Percentiles rank a stretch among this genome's conserved stretches.
These are phyloP conservation scores for Fusarium concolor DNA, from an alignment of 2,329 filamentous ascomycete genomes.

Conservation along the genomic window DNA sequence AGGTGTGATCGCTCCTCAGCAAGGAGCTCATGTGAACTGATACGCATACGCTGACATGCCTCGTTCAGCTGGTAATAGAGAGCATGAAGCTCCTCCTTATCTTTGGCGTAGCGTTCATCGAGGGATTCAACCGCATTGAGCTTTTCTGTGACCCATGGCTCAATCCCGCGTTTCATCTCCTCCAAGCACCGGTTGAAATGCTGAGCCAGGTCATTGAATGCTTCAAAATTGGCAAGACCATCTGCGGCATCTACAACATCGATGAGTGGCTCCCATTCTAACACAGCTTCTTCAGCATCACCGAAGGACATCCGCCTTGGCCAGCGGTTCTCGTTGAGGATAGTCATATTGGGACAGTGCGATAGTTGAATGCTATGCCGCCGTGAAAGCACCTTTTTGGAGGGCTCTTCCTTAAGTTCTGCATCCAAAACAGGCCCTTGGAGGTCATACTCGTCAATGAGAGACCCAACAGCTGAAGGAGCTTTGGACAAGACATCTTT, in stretches of 20 bases:
- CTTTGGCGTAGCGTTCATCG: constrained; percentile 70
- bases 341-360: constrained; percentile 46
- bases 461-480: constrained; percentile 68
- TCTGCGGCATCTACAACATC: constrained; percentile 52
- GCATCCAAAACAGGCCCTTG: constrained; percentile 64
- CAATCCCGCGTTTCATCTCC: constrained; percentile 63
- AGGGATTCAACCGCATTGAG: constrained; percentile 68
- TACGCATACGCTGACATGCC: constrained; percentile 74
- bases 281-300: constrained; percentile 78
- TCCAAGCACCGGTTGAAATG: constrained; percentile 65
- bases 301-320: constrained; percentile 81
- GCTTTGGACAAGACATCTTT: constrained; percentile 57
- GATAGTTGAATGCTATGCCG: constrained; percentile 67
- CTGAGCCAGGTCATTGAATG: constrained; percentile 65
- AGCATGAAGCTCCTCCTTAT: constrained; percentile 73
- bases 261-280: constrained; percentile 71
- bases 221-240: constrained; percentile 46
- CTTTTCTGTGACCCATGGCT: constrained; percentile 71
- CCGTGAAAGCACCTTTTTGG: constrained; percentile 66
- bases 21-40: constrained; percentile 75
- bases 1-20: constrained; percentile 75
- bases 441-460: constrained; percentile 69
- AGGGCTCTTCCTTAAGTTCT: constrained; percentile 58
- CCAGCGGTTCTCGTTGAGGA: constrained; percentile 70
- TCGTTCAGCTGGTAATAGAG: constrained; percentile 79